Conservation (phyloP, 768 basidiomycete genomes). For the Lentinula guzmanii region DNA sequence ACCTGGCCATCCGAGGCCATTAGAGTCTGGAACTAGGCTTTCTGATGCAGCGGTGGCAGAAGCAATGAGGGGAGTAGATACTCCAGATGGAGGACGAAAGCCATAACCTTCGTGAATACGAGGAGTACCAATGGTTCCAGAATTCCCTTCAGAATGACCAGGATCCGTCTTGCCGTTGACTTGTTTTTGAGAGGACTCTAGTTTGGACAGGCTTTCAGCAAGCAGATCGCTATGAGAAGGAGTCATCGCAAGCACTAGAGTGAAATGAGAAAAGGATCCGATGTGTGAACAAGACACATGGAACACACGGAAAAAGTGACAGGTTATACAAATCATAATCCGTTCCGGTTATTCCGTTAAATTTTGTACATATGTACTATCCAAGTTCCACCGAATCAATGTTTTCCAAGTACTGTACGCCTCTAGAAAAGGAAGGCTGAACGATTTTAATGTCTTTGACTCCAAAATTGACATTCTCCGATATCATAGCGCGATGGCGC, state of each 20-base stretch:
- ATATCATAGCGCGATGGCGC: background rate
- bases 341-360: background rate
- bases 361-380: too few relatives aligned
- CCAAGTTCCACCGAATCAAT: too few relatives aligned
- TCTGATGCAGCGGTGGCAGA: slow-evolving; percentile 13
- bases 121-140: slow-evolving; percentile 15
- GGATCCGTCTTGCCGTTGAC: background rate
- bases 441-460: background rate
- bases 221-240: slow-evolving; percentile 32
- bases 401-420: background rate
- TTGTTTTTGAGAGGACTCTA: slow-evolving; percentile 23
- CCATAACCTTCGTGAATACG: slow-evolving; percentile 73
- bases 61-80: slow-evolving; percentile 50
- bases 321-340: background rate
- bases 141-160: background rate
- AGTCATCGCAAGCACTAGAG: background rate
- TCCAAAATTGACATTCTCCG: background rate
- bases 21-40: slow-evolving; percentile 39
- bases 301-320: background rate
- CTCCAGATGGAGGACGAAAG: slow-evolving; percentile 66
- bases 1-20: slow-evolving; percentile 96
- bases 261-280: background rate
- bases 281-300: background rate
- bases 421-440: background rate
- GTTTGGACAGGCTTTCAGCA: slow-evolving; percentile 39